Evolutionary conservation across 129 eudicot genomes (phyloP).

Genomic region (Oenanthe sinensis): DNA sequence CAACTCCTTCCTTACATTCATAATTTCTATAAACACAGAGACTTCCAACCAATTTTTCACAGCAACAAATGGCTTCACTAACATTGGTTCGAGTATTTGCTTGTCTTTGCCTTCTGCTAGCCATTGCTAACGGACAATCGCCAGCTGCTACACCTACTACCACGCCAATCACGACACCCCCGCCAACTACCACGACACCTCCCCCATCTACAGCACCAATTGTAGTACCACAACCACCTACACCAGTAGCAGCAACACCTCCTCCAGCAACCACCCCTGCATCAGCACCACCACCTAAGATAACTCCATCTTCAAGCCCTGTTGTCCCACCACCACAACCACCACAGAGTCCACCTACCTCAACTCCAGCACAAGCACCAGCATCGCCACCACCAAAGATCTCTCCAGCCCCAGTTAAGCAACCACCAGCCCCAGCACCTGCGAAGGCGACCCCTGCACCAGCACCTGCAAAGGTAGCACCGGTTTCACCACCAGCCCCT

Average conservation of each 20-base stretch:
- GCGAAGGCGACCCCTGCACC: constrained; percentile 36
- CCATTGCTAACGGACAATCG: constrained; percentile 53
- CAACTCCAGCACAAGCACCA: constrained; percentile 37
- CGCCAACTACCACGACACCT: constrained; percentile 36
- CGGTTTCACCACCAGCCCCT: constrained; percentile 35
- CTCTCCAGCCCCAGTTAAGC: constrained; percentile 36
- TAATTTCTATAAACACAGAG: constrained; percentile 18
- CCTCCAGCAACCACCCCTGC: constrained; percentile 25
- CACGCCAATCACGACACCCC: constrained; percentile 33
- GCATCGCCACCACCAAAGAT: constrained; percentile 26
- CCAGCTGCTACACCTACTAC: constrained; percentile 62
- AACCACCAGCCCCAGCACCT: constrained; percentile 43
- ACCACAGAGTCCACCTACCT: constrained; percentile 23
- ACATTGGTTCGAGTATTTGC: constrained; percentile 25
- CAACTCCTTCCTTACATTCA: background rate
- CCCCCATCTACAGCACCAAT: constrained; percentile 38
- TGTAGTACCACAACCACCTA: constrained; percentile 25
- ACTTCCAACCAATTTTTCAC: constrained; percentile 5
- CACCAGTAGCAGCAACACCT: constrained; percentile 3
- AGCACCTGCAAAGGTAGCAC: constrained; percentile 29
- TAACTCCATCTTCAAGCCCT: constrained; percentile 43
- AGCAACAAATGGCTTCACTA: constrained; percentile 21
- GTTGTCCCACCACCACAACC: constrained; percentile 40
- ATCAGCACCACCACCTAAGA: constrained; percentile 32
- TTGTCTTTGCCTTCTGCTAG: constrained; percentile 35